Evolutionary conservation across 1,139 yeast species (phyloP), one percentile per base, ranked within the genome.

Genomic region (Nematodospora anomalae): DNA sequence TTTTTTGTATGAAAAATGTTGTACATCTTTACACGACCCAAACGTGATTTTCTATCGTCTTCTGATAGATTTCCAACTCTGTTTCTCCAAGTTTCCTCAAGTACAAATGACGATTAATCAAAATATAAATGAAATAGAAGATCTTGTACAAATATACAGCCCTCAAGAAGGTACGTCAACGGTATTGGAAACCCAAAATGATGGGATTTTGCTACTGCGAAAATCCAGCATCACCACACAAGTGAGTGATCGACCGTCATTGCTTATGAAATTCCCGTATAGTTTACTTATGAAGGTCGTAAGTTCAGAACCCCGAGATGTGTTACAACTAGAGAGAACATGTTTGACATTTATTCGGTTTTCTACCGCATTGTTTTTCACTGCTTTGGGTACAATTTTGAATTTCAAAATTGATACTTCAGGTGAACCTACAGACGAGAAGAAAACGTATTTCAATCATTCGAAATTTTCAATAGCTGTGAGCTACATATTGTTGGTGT

Each of bases 291-390:
- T 77, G 36, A 63, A 67, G 22, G 68, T 76, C 24, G 58, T 66
- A 6, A 62, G 75, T 3, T 73, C 80, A 2, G 80, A 79, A 41
- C 83, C 85, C 0, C 58, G 85, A 37, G 86, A 80, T 53, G 77
- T 78, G 16, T 56, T 79, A 11, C 83, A 79, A 60, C 73, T 75
- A 40, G 86, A 79, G 50, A 55, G 84, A 30, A 78, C 84, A 0
- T 66, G 79, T 21, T 57, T 80, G 8, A 63, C 78, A 21, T 75
- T 79, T 56, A 57, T 77, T 33, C 63, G 79, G 38, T 75, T 79
- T 45, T 57, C 81, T 1, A 59, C 73, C 1, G 63, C 79, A 1
- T 57, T 79, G 10, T 65, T 74, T 36, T 60, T 80, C 28, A 64
- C 79, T 2, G 72, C 83, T 1, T 57, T 77, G 35, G 79, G 80